A percentile compares a stretch with the other conserved stretches of the same genome.
Conservation (phyloP, 73 alveolate genomes). For the Stentor coeruleus region DNA sequence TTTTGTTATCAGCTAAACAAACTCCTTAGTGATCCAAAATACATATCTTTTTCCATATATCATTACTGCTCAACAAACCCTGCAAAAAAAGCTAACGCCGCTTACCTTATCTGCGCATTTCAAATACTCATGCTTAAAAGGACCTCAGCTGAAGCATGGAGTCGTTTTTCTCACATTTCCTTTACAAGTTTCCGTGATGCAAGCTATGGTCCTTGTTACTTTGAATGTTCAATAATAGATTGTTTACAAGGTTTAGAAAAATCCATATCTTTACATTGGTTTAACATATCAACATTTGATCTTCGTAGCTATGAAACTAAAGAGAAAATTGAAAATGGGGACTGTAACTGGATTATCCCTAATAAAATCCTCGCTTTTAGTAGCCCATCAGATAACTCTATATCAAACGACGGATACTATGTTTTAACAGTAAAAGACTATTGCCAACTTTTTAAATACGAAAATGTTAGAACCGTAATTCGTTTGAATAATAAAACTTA, state of each 20-base stretch:
- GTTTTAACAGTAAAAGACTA: slow-evolving; percentile 85
- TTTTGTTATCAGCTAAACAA: slow-evolving; percentile 52
- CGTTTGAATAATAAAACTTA: slow-evolving; percentile 79
- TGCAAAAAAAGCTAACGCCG: slow-evolving; percentile 36
- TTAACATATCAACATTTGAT: slow-evolving; percentile 46
- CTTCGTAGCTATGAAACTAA: slow-evolving; percentile 39
- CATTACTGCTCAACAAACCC: slow-evolving; percentile 36
- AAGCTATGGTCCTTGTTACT: slow-evolving; percentile 34
- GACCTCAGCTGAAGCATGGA: slow-evolving; percentile 67
- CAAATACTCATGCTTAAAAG: slow-evolving; percentile 50
- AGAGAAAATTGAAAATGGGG: slow-evolving; percentile 54
- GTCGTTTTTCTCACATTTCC: slow-evolving; percentile 18
- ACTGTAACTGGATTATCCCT: slow-evolving; percentile 61
- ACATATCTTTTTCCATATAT: slow-evolving; percentile 12
- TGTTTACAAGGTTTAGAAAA: slow-evolving; percentile 67
- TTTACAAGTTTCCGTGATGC: slow-evolving; percentile 50
- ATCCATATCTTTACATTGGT: slow-evolving; percentile 57
- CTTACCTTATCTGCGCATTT: slow-evolving; percentile 69
- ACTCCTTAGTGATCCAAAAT: slow-evolving; percentile 34
- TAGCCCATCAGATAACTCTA: slow-evolving; percentile 30
- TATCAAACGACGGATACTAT: slow-evolving; percentile 44
- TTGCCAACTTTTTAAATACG: slow-evolving; percentile 77
- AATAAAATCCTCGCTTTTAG: slow-evolving; percentile 41
- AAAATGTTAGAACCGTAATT: slow-evolving; percentile 69
- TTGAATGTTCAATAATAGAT: slow-evolving; percentile 54